Evolutionary conservation across 23 red algal species (phyloP).

Genomic region (Cyanidiococcus yangmingshanensis): DNA sequence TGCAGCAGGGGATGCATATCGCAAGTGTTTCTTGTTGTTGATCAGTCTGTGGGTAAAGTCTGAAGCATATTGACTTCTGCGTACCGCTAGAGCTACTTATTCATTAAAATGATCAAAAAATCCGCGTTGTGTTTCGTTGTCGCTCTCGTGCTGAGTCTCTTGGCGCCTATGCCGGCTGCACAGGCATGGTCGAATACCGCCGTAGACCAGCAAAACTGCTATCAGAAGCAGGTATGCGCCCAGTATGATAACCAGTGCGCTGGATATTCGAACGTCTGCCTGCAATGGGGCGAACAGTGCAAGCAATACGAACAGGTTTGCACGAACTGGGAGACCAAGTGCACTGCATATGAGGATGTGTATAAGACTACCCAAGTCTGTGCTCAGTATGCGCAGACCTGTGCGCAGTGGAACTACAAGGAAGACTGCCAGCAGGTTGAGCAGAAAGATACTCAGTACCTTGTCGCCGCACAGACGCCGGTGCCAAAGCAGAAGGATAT

Average conservation of each 20-base stretch:
- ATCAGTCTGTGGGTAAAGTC: too few species aligned
- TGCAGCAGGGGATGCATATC: too few species aligned
- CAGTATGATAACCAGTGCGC: constrained; percentile 4
- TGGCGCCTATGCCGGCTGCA: not conserved
- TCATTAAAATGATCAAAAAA: not conserved
- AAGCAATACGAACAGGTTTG: constrained; percentile 7
- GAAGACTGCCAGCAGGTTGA: constrained; percentile 1
- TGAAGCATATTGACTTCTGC: too few species aligned
- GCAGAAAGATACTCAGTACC: not conserved
- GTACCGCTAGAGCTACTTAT: too few species aligned
- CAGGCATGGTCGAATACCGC: not conserved
- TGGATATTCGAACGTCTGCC: not conserved
- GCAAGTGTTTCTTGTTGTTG: too few species aligned
- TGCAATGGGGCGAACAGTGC: constrained; percentile 11
- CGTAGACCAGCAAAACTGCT: not conserved
- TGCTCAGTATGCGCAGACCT: not conserved
- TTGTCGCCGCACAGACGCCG: not conserved
- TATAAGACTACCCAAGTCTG: constrained; percentile 2
- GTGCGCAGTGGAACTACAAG: constrained; percentile 20
- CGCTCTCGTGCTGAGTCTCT: not conserved
- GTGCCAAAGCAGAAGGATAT: not conserved
- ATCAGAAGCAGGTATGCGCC: constrained; percentile 2
- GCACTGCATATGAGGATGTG: not conserved
- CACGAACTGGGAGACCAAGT: not conserved
- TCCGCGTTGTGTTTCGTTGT: not conserved